phyloP scores from a whole-genome alignment of 495 filamentous ascomycete genomes.

The Xylaria intraflava region DNA sequence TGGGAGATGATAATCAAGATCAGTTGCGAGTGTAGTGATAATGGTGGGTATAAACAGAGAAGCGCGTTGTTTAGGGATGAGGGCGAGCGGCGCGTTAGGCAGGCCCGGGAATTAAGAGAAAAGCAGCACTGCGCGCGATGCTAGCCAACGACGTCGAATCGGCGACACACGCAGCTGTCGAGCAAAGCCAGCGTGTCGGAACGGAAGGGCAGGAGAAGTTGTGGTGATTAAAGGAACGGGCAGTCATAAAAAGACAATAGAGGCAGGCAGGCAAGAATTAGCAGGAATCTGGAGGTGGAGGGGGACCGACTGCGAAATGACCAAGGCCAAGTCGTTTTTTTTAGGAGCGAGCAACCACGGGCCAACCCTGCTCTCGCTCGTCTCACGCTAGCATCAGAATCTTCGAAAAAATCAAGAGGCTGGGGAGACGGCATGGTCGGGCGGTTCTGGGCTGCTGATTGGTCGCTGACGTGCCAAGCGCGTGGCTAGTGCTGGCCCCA shows the following conservation, averaged over 20 bases:
- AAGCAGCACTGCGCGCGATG: constrained; percentile 5
- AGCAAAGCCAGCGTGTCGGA: background rate
- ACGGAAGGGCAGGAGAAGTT: background rate
- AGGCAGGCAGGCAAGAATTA: background rate
- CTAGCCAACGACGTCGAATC: background rate
- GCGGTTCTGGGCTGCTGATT: background rate
- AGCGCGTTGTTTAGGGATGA: constrained; percentile 11
- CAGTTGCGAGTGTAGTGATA: background rate
- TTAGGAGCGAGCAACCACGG: constrained; percentile 6
- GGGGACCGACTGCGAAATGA: constrained; percentile 9
- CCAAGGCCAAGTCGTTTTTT: constrained; percentile 6
- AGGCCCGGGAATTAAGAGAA: constrained; percentile 3
- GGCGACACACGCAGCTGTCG: background rate
- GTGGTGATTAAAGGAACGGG: constrained; percentile 1
- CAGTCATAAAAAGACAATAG: background rate
- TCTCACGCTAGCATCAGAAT: constrained; percentile 8
- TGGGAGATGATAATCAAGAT: background rate
- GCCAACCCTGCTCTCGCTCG: constrained; percentile 8
- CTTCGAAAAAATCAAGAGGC: constrained; percentile 11
- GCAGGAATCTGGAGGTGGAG: constrained; percentile 9
- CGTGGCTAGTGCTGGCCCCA: constrained; percentile 3
- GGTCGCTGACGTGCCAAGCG: background rate
- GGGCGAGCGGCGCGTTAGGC: constrained; percentile 7
- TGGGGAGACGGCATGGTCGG: constrained; percentile 1
- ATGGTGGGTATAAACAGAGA: constrained; percentile 4